Percentiles rank a stretch among this genome's conserved stretches.
Evolutionary conservation across 2,329 filamentous ascomycete species (phyloP).

Genomic region (Macrophomina phaseolina): DNA sequence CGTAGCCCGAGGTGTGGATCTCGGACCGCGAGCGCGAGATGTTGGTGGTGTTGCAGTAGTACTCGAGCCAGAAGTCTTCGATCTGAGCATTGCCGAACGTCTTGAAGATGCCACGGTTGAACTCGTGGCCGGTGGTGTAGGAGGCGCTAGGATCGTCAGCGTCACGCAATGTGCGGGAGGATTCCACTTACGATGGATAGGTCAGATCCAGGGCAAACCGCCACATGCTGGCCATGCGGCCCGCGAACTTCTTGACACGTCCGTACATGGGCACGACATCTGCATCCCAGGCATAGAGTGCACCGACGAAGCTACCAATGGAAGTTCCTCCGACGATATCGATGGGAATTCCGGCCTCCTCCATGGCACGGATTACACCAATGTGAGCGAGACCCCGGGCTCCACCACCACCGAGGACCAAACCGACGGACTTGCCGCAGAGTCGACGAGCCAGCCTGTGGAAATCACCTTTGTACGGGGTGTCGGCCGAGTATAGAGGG

Average conservation of each 20-base stretch:
- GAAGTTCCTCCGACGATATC: constrained; percentile 95
- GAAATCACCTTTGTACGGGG: constrained; percentile 94
- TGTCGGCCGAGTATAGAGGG: constrained; percentile 87
- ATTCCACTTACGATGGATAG: constrained; percentile 72
- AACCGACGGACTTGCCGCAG: constrained; percentile 90
- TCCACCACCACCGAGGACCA: constrained; percentile 92
- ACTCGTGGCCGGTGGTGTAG: constrained; percentile 97
- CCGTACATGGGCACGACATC: constrained; percentile 98
- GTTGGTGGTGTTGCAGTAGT: constrained; percentile 99
- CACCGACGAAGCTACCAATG: constrained; percentile 94
- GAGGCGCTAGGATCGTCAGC: constrained; percentile 61
- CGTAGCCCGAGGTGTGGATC: constrained; percentile 94
- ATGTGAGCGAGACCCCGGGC: constrained; percentile 91
- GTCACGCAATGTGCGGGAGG: not conserved
- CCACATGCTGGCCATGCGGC: constrained; percentile 99
- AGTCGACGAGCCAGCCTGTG: constrained; percentile 87
- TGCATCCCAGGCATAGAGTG: constrained; percentile 91
- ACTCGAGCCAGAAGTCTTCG: constrained; percentile 98
- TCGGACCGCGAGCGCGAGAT: constrained; percentile 93
- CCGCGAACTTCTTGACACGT: constrained; percentile 94
- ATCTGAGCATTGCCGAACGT: constrained; percentile 96
- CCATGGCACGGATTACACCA: constrained; percentile 90
- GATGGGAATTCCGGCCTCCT: constrained; percentile 95
- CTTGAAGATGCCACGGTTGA: constrained; percentile 99
- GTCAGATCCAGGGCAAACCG: constrained; percentile 95